Base-by-base conservation (phyloP, 2,329 filamentous ascomycete species). In the Knoxdaviesia capensis region DNA sequence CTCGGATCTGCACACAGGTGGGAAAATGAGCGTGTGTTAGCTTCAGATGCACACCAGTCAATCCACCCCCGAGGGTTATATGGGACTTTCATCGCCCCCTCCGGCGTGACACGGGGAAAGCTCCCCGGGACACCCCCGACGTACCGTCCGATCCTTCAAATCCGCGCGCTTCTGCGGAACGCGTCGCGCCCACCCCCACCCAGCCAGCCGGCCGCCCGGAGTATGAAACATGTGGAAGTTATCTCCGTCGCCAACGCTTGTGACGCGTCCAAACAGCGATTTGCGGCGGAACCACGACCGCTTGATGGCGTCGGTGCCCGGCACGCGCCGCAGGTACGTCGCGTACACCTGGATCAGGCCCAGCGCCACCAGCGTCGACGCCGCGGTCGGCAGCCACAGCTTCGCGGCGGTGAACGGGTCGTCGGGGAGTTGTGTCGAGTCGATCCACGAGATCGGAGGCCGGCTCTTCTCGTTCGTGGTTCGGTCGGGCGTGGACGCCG, bases 201-300 rank as follows among this genome's bases (percentile, higher is more conserved):
- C 90, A 7, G 80, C 70, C 41, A 87, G 59, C 49, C 77, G 70
- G 7, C 90, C 90, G n/a, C 88, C 88, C 0, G 90, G 90, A 0
- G 86, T 96, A 58, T 98, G 90, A 56, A 80, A 98, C 39, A 98
- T 58, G 50, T 90, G 80, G 57, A 98, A 94, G 55, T 88, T 88
- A 59, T 98, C 90, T 4, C 86, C 92, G 66, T 98, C 90, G 36
- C 92, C 90, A 29, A 98, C 90, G 50, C 82, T 86, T 8, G 88
- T 94, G 36, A 96, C 90, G 47, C 71, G 72, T 9, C 90, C 90
- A 51, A 88, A 80, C 36, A 98, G 55, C 50, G 74, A 87, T 50
- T 82, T 71, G 46, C 66, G 76, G 38, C 82, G 74, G 55, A 88
- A 88, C 54, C 78, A 80, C 7, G 66, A 64, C 2, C 84, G 80